Percentiles rank a stretch among this genome's conserved stretches.
Conservation (phyloP, 75 land plant genomes). For the Ceratopteris richardii region DNA sequence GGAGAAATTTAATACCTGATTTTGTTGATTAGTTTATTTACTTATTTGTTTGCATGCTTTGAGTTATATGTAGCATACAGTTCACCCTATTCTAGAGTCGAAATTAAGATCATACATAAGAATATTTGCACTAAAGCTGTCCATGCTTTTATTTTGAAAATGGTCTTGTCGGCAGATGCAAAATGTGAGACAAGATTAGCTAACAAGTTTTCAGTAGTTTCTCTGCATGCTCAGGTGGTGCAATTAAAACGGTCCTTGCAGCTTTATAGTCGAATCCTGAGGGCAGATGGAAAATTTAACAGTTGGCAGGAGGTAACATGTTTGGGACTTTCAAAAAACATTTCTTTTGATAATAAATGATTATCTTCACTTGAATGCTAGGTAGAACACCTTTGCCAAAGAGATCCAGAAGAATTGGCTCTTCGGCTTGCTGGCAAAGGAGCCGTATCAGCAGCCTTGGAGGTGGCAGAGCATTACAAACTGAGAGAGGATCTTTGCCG, state of each 20-base stretch:
- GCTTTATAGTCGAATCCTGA: conserved; percentile 70
- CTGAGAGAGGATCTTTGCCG: conserved; percentile 74
- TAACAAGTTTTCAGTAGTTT: no score
- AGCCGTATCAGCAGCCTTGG: conserved; percentile 94
- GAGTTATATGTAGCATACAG: no score
- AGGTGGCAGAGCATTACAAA: conserved; percentile 90
- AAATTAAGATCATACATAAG: no score
- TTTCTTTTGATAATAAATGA: background rate
- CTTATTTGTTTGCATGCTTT: no score
- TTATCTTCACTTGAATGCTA: conserved; percentile 8
- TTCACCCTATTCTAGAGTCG: no score
- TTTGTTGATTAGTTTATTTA: no score
- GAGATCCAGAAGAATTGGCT: conserved; percentile 96
- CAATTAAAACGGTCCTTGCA: conserved; percentile 63
- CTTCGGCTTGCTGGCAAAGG: conserved; percentile 89
- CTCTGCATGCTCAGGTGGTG: no score
- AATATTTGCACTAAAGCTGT: no score
- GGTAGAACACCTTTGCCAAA: conserved; percentile 89
- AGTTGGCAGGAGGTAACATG: conserved; percentile 94
- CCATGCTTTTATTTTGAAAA: no score
- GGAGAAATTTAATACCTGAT: no score
- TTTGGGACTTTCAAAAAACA: background rate
- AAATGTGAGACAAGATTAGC: no score
- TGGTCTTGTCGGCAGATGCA: no score
- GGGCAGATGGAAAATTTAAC: conserved; percentile 59